Evolutionary conservation across 495 filamentous ascomycete species (phyloP), one percentile per base, ranked within the genome.

Genomic region (Penicillium longicatenatum): DNA sequence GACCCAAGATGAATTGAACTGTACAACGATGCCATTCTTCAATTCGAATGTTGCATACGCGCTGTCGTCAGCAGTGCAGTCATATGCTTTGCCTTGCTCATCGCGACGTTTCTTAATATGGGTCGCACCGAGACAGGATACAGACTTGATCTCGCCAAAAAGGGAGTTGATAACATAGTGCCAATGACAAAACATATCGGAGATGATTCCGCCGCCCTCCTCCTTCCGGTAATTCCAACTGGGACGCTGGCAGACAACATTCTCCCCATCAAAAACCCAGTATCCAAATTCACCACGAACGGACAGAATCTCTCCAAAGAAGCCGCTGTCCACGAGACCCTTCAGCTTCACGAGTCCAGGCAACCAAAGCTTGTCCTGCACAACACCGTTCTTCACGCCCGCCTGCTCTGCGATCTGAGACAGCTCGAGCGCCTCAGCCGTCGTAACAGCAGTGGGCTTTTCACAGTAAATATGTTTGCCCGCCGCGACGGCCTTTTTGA

Each of bases 111-210:
- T 24, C 19, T 46, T 46, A 20, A 46, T 46, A 46, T 46, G 43
- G 2, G 43, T 46, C 20, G 43, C 43, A 24, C 43, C 43, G 9
- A 46, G 22, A 24, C 43, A 46, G 26, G 43, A 46, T 0, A 46
- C 43, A 5, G 43, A 46, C 43, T 46, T 46, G 20, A 46, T 46
- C 14, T 46, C 43, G 20, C 43, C 43, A 24, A 46, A 46, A 1
- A 46, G 22, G 9, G 43, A 12, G 19, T 46, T 46, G 43, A 46
- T 46, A 26, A 46, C 43, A 24, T 46, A 46, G 9, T 46, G 21
- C 43, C 43, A 46, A 20, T 46, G 43, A 46, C 43, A 46, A 46
- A 46, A 46, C 43, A 46, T 46, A 22, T 46, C 43, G 4, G 43
- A 46, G 6, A 46, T 46, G 3, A 46, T 46, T 1, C 43, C 43